Base-by-base conservation (phyloP, 768 basidiomycete genomes). In the Strobilomyces echinocephalus region DNA sequence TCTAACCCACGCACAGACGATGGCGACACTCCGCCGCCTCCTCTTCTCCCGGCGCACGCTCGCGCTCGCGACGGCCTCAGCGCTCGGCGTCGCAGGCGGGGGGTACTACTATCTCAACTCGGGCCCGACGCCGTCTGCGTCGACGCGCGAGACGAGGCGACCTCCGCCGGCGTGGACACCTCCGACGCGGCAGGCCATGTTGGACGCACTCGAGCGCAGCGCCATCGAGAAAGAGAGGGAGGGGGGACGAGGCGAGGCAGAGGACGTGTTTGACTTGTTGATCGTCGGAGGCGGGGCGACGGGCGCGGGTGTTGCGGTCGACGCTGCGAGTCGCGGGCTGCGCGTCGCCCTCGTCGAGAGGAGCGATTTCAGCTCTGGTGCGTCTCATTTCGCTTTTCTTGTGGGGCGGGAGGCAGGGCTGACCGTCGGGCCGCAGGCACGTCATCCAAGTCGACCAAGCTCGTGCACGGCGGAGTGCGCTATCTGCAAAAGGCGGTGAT, bases 401-500 rank as follows among this genome's bases (percentile, higher is more conserved):
- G 11, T 48, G 7, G 8, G 9, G 21, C 1, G 2, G 3, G 7
- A 12, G 8, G 24, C 24, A 24, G 16, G 43, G 28, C 9, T 33
- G 45, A 31, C 2, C 8, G n/a, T 31, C 5, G 28, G 16, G n/a
- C n/a, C 4, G 1, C 39, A 91, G 92, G 95, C 16, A 97, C 95
- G 0, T 95, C 92, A 0, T 95, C 92, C 7, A 98, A 98, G 67
- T 94, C 92, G 8, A 98, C 97, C 1, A 98, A 99, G 69, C 85
- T 99, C 49, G 95, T 99, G 1, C 97, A 99, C 72, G 95, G 95
- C 15, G 95, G 95, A 36, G 95, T 98, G 3, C 84, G 95, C 1
- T 99, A 99, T 70, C 82, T 99, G 11, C 95, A 99, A 65, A 99
- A 98, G 67, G 95, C 95, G 4, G 80, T 97, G 34, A 82, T 95